Conservation (phyloP, 306 rosid species). For the Luffa aegyptiaca region DNA sequence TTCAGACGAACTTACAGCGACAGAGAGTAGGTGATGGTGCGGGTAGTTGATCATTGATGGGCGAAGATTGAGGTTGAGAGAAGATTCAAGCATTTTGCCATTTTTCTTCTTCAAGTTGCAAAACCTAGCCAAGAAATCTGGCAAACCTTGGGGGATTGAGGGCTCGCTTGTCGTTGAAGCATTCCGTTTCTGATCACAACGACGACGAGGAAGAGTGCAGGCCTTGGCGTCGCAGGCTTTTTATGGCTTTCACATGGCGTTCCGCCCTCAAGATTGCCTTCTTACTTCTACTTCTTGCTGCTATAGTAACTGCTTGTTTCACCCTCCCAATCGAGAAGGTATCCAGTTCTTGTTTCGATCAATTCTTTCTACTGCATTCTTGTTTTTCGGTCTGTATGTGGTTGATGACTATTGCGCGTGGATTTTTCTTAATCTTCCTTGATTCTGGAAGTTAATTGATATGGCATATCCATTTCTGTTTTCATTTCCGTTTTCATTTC, state of each 20-base stretch:
- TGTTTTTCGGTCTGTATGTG: not conserved
- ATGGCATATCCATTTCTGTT: not conserved
- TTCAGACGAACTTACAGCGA: not conserved
- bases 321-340: constrained; percentile 44
- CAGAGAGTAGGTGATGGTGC: not conserved
- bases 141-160: constrained; percentile 34
- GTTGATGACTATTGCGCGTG: not conserved
- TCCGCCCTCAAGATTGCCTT: constrained; percentile 25
- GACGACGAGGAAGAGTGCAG: constrained; percentile 20
- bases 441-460: not conserved
- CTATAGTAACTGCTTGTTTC: constrained; percentile 31
- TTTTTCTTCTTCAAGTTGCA: not conserved
- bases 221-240: constrained; percentile 28
- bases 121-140: constrained; percentile 23
- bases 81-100: not conserved
- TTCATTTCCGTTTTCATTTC: not conserved
- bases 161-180: constrained; percentile 28
- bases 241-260: constrained; percentile 27
- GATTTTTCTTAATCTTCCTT: not conserved
- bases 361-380: not conserved
- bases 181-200: constrained; percentile 17
- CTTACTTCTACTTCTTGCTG: constrained; percentile 28
- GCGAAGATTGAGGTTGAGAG: not conserved
- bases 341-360: not conserved
- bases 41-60: not conserved